Percentiles rank a stretch among this genome's conserved stretches.
Evolutionary conservation across 1,284 basidiomycete species (phyloP).

Genomic region (Cutaneotrichosporon sp.): DNA sequence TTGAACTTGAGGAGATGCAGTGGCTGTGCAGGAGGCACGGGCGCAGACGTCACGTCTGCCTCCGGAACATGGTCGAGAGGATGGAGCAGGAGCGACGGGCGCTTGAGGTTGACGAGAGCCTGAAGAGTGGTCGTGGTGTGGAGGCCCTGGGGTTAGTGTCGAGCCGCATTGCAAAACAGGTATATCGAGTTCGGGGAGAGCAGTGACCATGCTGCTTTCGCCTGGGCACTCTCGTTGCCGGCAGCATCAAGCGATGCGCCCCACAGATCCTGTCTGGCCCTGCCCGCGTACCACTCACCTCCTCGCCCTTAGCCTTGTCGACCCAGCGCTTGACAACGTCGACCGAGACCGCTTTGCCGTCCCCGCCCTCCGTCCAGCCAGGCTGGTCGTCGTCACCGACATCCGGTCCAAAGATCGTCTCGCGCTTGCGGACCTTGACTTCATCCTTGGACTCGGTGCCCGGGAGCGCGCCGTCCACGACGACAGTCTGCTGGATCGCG

Average conservation of each 20-base stretch:
- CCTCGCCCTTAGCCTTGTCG: constrained; percentile 67
- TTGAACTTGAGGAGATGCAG: constrained; percentile 77
- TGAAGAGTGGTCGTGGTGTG: constrained; percentile 85
- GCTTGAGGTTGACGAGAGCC: constrained; percentile 85
- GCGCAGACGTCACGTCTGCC: constrained; percentile 46
- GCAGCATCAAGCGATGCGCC: background rate
- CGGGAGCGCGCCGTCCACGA: constrained; percentile 41
- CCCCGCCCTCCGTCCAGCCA: constrained; percentile 42
- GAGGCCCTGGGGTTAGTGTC: constrained; percentile 38
- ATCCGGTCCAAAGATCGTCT: constrained; percentile 70
- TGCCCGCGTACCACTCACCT: constrained; percentile 57
- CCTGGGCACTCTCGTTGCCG: no score
- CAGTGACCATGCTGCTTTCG: no score
- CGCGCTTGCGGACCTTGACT: constrained; percentile 56
- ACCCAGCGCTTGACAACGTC: constrained; percentile 78
- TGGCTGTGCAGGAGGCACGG: constrained; percentile 41
- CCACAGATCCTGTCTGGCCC: constrained; percentile 4
- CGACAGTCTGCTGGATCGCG: constrained; percentile 45
- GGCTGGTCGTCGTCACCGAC: constrained; percentile 61
- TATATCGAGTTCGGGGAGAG: no score
- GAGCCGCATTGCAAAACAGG: background rate
- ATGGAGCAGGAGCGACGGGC: constrained; percentile 74
- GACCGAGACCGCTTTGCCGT: constrained; percentile 62
- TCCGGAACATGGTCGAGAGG: constrained; percentile 57
- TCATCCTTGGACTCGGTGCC: constrained; percentile 29